These are phyloP conservation scores for Aspergillus caelatus DNA, from an alignment of 2,329 filamentous ascomycete genomes.

Conservation along the genomic window DNA sequence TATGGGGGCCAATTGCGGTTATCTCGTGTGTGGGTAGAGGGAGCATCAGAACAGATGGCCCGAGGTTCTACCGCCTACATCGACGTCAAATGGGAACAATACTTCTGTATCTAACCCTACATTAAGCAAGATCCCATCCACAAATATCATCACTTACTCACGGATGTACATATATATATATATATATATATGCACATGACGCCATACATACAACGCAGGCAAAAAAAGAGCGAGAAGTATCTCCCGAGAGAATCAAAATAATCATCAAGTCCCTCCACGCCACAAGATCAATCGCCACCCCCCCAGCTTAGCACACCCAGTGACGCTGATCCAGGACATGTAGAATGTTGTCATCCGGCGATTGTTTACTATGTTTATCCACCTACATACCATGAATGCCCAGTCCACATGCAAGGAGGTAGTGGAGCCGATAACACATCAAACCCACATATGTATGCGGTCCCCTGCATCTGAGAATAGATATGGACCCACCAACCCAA, in stretches of 20 bases:
- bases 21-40: neutral
- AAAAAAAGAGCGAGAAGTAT: neutral
- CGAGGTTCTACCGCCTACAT: neutral
- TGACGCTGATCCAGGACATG: neutral
- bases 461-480: slow-evolving; percentile 11
- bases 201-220: neutral
- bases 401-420: slow-evolving; percentile 10
- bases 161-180: neutral
- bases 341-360: slow-evolving; percentile 1
- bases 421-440: slow-evolving; percentile 13
- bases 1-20: neutral
- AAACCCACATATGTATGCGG: slow-evolving; percentile 7
- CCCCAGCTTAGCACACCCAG: neutral
- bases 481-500: neutral
- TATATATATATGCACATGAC: neutral
- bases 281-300: neutral
- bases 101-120: neutral
- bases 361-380: slow-evolving; percentile 6
- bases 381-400: slow-evolving; percentile 5
- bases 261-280: neutral
- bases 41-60: neutral
- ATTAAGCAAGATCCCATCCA: neutral
- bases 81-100: neutral
- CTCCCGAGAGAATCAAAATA: neutral
- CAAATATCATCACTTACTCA: neutral